A percentile compares a stretch with the other conserved stretches of the same genome.
Evolutionary conservation across 306 rosid species (phyloP).

Genomic region (Quercus gilva): DNA sequence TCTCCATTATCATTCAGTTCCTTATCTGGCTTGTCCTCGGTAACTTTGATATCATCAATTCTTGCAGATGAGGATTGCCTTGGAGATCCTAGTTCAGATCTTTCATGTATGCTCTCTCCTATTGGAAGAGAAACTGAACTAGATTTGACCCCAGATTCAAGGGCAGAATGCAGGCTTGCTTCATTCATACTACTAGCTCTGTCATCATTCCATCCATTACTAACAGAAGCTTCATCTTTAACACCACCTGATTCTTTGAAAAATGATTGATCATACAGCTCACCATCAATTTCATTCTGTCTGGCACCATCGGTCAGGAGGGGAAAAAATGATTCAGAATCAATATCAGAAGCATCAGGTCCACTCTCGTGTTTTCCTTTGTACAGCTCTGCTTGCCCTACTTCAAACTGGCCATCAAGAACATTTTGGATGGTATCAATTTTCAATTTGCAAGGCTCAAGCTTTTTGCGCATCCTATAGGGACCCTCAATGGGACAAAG

Average conservation of each 20-base stretch:
- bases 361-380: constrained; percentile 49
- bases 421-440: constrained; percentile 78
- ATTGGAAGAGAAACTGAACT: constrained; percentile 71
- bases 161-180: constrained; percentile 95
- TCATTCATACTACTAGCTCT: constrained; percentile 85
- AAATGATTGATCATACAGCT: constrained; percentile 54
- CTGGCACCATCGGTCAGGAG: constrained; percentile 48
- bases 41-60: constrained; percentile 58
- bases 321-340: constrained; percentile 58
- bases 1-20: constrained; percentile 88
- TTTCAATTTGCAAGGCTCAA: constrained; percentile 79
- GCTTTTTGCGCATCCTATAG: constrained; percentile 95
- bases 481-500: constrained; percentile 99
- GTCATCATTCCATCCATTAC: constrained; percentile 85
- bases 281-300: constrained; percentile 59
- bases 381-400: constrained; percentile 47
- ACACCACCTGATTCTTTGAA: constrained; percentile 51
- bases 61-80: constrained; percentile 65
- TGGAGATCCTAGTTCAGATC: constrained; percentile 85
- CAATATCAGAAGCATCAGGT: constrained; percentile 53
- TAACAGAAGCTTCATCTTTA: constrained; percentile 55
- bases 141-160: constrained; percentile 87
- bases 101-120: constrained; percentile 68
- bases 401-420: constrained; percentile 74
- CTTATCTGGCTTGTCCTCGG: constrained; percentile 71